These are phyloP conservation scores for Aethionema arabicum DNA, from an alignment of 345 rosid species.

Conservation along the genomic window DNA sequence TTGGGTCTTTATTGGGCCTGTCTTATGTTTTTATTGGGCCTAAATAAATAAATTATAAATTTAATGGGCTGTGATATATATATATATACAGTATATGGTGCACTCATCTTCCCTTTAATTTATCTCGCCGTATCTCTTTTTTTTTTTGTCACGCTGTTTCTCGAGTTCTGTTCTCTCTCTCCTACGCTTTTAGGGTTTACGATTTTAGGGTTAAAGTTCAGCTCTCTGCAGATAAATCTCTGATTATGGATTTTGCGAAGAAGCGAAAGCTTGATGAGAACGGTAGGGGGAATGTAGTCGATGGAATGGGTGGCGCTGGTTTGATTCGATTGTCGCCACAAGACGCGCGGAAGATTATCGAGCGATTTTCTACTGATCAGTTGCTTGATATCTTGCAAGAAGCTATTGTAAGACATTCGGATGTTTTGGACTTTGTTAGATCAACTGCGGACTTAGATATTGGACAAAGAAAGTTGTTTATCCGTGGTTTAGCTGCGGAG, in stretches of 20 bases:
- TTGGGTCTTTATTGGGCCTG: conserved; percentile 13
- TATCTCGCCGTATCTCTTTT: background rate
- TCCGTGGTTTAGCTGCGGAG: conserved; percentile 88
- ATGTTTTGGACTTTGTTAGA: conserved; percentile 53
- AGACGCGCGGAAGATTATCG: conserved; percentile 64
- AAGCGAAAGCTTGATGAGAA: conserved; percentile 67
- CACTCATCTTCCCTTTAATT: background rate
- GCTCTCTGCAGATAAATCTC: background rate
- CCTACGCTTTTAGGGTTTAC: conserved; percentile 45
- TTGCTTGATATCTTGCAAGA: conserved; percentile 60
- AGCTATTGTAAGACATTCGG: conserved; percentile 51
- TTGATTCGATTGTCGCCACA: conserved; percentile 41
- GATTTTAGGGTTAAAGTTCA: conserved; percentile 29
- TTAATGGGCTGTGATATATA: background rate
- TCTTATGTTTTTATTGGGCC: background rate
- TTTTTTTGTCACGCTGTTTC: background rate
- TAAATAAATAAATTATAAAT: background rate
- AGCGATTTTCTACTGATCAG: conserved; percentile 59
- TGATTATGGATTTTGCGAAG: conserved; percentile 52
- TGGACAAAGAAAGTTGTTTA: conserved; percentile 74
- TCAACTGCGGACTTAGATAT: conserved; percentile 63
- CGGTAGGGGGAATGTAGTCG: conserved; percentile 35
- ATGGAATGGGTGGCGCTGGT: conserved; percentile 16
- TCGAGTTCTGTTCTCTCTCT: background rate
- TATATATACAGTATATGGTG: no score